Evolutionary conservation across 352 stramenopile genomes (phyloP), one percentile per base, ranked within the genome.

Genomic region (Elongisporangium prolatum): DNA sequence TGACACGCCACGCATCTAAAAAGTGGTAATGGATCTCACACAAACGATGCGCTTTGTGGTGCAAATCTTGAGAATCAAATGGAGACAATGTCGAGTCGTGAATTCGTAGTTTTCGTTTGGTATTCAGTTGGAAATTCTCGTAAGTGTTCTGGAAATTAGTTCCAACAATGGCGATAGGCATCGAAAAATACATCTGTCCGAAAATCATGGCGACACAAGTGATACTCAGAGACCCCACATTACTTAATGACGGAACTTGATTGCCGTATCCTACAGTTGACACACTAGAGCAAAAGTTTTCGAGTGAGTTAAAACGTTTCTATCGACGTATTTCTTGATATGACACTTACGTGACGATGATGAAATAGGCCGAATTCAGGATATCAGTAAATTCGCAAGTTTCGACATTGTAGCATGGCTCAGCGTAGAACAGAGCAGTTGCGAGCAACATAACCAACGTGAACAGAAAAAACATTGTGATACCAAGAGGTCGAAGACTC

Each of bases 361-460:
- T 78, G 64, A 91, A 93, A 50, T 93, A 93, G 1, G 71, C 80
- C 13, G 84, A 75, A 60, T 93, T 93, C 66, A 91, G 90, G 37
- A 91, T 89, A 60, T 91, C 84, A 16, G 81, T 92, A 58, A 93
- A 93, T 18, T 74, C 69, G 59, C 84, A 93, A 13, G 81, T 91
- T 34, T 79, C 70, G 34, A 90, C 58, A 50, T 90, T 82, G 52
- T 90, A 90, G 52, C 84, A 93, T 14, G 80, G 84, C 57, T 93
- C 77, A 5, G 81, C 72, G 52, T 89, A 90, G 60, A 85, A 91
- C 37, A 91, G 74, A 11, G 80, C 78, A 16, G 81, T 90, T 8
- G 79, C 81, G 47, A 93, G 59, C 5, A 91, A 34, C 80, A 93
- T 91, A 9, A 90, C 68, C 34, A 91, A 52, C 18, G 80, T 91